These are phyloP conservation scores for Saccharomyces eubayanus DNA, from an alignment of 805 yeast genomes.

Conservation along the genomic window DNA sequence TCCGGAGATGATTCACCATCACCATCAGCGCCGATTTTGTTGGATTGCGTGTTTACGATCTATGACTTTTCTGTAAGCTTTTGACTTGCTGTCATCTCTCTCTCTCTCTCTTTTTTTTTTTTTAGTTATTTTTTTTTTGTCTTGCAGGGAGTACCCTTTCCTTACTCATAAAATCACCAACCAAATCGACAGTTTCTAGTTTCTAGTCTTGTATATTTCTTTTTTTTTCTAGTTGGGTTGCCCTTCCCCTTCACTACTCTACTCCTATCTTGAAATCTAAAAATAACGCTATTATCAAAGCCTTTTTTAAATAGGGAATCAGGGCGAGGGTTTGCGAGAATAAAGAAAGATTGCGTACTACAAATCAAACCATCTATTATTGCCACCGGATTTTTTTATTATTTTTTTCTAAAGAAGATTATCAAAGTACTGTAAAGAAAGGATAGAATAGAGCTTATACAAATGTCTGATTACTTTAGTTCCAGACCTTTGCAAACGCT, in stretches of 20 bases:
- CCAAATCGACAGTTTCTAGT: not conserved
- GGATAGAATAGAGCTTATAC: not conserved
- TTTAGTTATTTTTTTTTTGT: not conserved
- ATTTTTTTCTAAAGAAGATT: not conserved
- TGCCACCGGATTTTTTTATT: not conserved
- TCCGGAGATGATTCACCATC: not conserved
- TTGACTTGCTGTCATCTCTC: not conserved
- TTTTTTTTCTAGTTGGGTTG: not conserved
- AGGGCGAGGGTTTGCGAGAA: not conserved
- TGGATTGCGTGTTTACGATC: not conserved
- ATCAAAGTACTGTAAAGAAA: not conserved
- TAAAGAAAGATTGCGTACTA: not conserved
- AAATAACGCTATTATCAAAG: not conserved
- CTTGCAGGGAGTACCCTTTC: not conserved
- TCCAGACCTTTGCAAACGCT: slow-evolving; percentile 3
- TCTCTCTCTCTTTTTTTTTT: not conserved
- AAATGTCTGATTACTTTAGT: slow-evolving; percentile 23
- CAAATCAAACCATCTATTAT: not conserved
- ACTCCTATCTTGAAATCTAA: not conserved
- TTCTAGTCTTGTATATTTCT: not conserved
- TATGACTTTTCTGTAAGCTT: not conserved
- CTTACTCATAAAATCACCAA: not conserved
- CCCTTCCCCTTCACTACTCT: not conserved
- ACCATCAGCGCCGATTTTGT: not conserved
- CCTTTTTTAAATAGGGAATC: not conserved